These are phyloP conservation scores for Mucor irregularis DNA, from an alignment of 371 early-diverging fungal genomes.

Conservation along the genomic window DNA sequence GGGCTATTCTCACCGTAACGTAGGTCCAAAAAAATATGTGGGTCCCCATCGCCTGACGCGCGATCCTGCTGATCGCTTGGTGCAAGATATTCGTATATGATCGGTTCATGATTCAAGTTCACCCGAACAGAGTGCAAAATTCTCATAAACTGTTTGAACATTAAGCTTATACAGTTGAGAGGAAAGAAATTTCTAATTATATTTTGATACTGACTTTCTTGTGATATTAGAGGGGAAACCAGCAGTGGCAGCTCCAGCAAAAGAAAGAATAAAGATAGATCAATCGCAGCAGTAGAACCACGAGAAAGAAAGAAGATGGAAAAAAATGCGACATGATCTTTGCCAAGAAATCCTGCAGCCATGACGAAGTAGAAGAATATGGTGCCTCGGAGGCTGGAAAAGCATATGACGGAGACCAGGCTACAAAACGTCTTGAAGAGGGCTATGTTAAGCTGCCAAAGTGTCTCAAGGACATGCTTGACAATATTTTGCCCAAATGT, in stretches of 20 bases:
- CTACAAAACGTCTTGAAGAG: conserved; percentile 11
- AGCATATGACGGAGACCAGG: conserved; percentile 6
- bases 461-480: conserved; percentile 14
- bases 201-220: conserved; percentile 5
- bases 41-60: too few relatives aligned
- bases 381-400: conserved; percentile 12
- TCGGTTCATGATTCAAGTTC: too few relatives aligned
- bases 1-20: too few relatives aligned
- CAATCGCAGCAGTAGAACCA: conserved; percentile 6
- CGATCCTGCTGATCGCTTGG: too few relatives aligned
- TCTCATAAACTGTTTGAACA: too few relatives aligned
- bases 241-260: conserved; percentile 7
- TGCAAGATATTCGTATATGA: too few relatives aligned
- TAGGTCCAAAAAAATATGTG: too few relatives aligned
- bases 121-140: too few relatives aligned
- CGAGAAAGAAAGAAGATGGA: conserved; percentile 9
- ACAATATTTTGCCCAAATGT: not conserved
- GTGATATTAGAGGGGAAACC: conserved; percentile 11
- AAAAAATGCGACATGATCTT: conserved; percentile 13
- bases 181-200: too few relatives aligned
- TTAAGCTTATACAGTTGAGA: too few relatives aligned
- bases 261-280: conserved; percentile 14
- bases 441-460: conserved; percentile 4
- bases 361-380: conserved; percentile 6
- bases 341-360: conserved; percentile 6